A percentile compares a stretch with the other conserved stretches of the same genome.
Conservation (phyloP, 495 filamentous ascomycete species). For the Trichoderma gamsii region DNA sequence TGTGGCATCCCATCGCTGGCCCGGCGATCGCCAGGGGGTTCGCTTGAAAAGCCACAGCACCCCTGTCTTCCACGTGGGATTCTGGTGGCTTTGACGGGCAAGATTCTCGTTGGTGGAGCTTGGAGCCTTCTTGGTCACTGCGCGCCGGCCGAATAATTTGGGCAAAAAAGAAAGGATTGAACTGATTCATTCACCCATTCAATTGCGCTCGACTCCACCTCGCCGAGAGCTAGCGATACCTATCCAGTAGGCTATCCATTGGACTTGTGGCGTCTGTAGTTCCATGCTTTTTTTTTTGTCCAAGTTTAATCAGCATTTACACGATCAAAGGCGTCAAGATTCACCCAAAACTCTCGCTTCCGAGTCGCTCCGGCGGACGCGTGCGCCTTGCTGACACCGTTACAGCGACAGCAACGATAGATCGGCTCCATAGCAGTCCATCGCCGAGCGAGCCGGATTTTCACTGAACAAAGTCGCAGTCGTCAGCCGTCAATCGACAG, state of each 20-base stretch:
- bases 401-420: background rate
- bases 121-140: background rate
- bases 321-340: too few species aligned
- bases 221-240: too few species aligned
- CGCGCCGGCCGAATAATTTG: too few species aligned
- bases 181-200: too few species aligned
- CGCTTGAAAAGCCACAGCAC: background rate
- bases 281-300: background rate
- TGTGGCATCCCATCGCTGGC: conserved; percentile 12
- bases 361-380: background rate
- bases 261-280: too few species aligned
- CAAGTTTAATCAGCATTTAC: too few species aligned
- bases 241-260: too few species aligned
- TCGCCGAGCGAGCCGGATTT: conserved; percentile 9
- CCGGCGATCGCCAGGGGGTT: conserved; percentile 4
- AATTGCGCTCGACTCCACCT: too few species aligned
- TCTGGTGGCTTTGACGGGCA: background rate
- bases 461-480: background rate
- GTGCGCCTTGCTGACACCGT: background rate
- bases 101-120: conserved; percentile 2
- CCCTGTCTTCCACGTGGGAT: conserved; percentile 10
- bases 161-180: too few species aligned
- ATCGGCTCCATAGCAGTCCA: background rate
- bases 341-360: background rate
- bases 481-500: background rate